Percentiles rank a stretch among this genome's conserved stretches.
Conservation (phyloP, 441 rosid genomes). For the Populus trichocarpa region DNA sequence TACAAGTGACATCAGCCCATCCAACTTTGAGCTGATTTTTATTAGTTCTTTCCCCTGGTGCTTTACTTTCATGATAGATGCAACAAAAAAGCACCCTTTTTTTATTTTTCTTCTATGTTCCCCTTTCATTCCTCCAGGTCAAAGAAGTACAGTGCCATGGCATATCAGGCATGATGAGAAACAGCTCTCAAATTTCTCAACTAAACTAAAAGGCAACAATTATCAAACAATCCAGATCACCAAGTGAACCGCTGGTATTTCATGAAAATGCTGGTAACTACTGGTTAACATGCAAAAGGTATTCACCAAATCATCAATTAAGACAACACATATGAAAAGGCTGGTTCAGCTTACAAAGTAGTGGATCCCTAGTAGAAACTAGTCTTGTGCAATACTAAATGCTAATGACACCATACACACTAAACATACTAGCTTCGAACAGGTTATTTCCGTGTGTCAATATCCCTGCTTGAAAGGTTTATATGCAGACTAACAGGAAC, state of each 20-base stretch:
- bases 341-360: background rate
- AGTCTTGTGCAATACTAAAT: background rate
- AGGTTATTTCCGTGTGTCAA: background rate
- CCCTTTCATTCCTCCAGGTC: background rate
- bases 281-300: background rate
- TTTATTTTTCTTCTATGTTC: background rate
- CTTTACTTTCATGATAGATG: background rate
- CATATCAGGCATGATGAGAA: background rate
- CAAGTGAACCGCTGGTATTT: background rate
- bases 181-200: background rate
- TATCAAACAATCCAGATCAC: background rate
- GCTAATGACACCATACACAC: background rate
- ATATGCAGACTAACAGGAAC: background rate
- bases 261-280: background rate
- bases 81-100: background rate
- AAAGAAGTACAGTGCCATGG: background rate
- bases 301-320: background rate
- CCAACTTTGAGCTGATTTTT: background rate
- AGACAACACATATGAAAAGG: background rate
- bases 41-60: background rate
- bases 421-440: background rate
- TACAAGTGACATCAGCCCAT: background rate
- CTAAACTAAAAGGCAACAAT: background rate
- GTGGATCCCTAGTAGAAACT: background rate
- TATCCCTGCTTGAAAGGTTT: background rate